Base-by-base conservation (phyloP, 192 early-diverging fungal genomes). In the Coemansia sp. region DNA sequence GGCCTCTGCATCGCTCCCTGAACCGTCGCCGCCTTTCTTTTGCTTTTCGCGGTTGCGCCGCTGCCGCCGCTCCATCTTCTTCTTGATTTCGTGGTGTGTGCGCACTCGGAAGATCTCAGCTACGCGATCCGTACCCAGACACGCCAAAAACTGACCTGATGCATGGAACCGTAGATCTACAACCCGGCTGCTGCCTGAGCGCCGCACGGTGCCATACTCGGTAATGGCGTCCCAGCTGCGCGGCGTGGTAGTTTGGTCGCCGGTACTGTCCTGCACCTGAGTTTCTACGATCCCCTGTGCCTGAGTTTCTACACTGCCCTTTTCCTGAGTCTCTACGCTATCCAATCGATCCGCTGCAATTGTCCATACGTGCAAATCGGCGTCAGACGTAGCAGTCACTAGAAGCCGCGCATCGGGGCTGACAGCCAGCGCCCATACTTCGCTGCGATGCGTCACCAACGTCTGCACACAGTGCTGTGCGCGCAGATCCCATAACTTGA, bases 401-500 rank as follows among this genome's bases (percentile, higher is more conserved):
- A 95, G 73, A 42, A 88, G 69, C 0, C 71, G 84, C 50, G 84
- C 82, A 52, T 90, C 88, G 11, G 72, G 74, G 28, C 84, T 85
- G 17, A 87, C 71, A 28, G 87, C 95, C 70, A 93, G 78, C 7
- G 87, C 84, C 95, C 97, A 98, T 12, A 97, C 90, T 69, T 98
- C 95, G 60, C 87, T 92, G 60, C 95, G 90, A 63, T 98, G 97
- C 17, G 87, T 87, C 2, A 93, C 89, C 53, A 97, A 68, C 42
- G 95, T 98, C 74, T 98, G 93, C 54, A 94, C 89, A 62, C 97
- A 98, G 73, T 92, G 90, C 66, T 91, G 90, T 23, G 93, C 92
- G n/a, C 86, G 82, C 36, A 97, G 78, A 74, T 98, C 96, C 96
- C 96, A 98, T 53, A 96, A 74, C 79, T 98, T 98, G 34, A 98